Conservation (phyloP, 2,329 filamentous ascomycete species). For the Colletotrichum truncatum region DNA sequence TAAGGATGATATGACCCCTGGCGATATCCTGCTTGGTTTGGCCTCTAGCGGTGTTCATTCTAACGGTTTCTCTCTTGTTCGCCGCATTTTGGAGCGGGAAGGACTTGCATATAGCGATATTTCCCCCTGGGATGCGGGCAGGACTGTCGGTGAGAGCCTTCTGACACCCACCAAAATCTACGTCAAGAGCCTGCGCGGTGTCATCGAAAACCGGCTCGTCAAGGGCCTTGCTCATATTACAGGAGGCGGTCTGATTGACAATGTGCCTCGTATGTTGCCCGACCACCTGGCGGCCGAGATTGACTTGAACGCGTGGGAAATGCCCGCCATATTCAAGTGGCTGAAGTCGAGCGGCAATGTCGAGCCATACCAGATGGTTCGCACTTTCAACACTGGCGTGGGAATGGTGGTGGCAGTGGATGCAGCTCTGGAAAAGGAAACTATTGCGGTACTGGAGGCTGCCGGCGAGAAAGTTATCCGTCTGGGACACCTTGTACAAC, state of each 20-base stretch:
- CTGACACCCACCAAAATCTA: conserved; percentile 95
- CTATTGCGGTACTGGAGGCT: conserved; percentile 67
- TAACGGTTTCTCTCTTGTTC: conserved; percentile 97
- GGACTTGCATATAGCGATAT: conserved; percentile 76
- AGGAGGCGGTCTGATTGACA: conserved; percentile 90
- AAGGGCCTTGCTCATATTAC: conserved; percentile 98
- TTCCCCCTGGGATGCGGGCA: conserved; percentile 77
- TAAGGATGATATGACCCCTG: conserved; percentile 77
- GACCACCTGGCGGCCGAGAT: conserved; percentile 80
- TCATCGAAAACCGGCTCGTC: conserved; percentile 70
- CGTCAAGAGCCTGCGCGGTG: conserved; percentile 80
- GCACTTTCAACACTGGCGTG: conserved; percentile 93
- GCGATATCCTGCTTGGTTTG: conserved; percentile 87
- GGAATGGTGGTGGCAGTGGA: conserved; percentile 92
- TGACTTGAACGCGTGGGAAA: conserved; percentile 78
- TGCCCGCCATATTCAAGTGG: conserved; percentile 87
- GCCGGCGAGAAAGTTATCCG: conserved; percentile 80
- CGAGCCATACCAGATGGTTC: conserved; percentile 80
- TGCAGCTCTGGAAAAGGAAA: conserved; percentile 67
- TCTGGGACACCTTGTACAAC: conserved; percentile 76
- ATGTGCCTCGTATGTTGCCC: conserved; percentile 94
- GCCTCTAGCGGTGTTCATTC: conserved; percentile 90
- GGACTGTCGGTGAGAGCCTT: conserved; percentile 77
- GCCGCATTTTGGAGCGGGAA: conserved; percentile 82
- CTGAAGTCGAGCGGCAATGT: conserved; percentile 80